Conservation (phyloP, 2,329 filamentous ascomycete species). For the Cladosporium sp. region DNA sequence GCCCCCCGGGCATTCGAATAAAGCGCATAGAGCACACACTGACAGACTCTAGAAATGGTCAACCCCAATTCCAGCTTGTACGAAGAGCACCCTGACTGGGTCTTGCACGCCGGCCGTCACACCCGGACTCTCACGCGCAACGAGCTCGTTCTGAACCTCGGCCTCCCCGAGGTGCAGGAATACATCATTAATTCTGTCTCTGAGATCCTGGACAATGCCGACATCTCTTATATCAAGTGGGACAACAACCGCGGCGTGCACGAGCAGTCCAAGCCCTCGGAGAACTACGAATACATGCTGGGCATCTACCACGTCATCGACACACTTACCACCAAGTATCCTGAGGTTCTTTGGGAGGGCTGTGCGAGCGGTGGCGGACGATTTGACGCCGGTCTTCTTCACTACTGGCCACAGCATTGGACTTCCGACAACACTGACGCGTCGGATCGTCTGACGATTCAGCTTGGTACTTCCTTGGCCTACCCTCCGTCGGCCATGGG, state of each 20-base stretch:
- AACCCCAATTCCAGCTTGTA: slow-evolving; percentile 58
- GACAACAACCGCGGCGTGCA: slow-evolving; percentile 62
- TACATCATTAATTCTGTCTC: slow-evolving; percentile 54
- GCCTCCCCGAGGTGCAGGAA: slow-evolving; percentile 55
- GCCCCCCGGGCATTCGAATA: background rate
- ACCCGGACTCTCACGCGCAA: slow-evolving; percentile 50
- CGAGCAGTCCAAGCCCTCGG: slow-evolving; percentile 49
- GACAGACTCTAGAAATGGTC: slow-evolving; percentile 49
- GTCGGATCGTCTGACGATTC: slow-evolving; percentile 54
- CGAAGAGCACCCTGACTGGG: slow-evolving; percentile 58
- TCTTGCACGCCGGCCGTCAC: slow-evolving; percentile 51
- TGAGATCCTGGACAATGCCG: slow-evolving; percentile 46
- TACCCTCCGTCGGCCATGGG: slow-evolving; percentile 60
- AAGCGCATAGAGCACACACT: background rate
- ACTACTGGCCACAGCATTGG: slow-evolving; percentile 47
- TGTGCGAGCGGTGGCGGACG: slow-evolving; percentile 60
- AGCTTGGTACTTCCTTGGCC: slow-evolving; percentile 57
- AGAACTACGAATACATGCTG: slow-evolving; percentile 55
- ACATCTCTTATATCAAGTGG: slow-evolving; percentile 60
- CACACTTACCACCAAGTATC: slow-evolving; percentile 53
- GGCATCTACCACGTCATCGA: slow-evolving; percentile 59
- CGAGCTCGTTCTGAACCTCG: slow-evolving; percentile 58
- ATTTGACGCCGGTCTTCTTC: slow-evolving; percentile 48
- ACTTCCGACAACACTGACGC: slow-evolving; percentile 61
- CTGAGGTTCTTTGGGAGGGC: slow-evolving; percentile 59